These are phyloP conservation scores for Bathelium albidoporum DNA, from an alignment of 495 filamentous ascomycete genomes.

Conservation along the genomic window DNA sequence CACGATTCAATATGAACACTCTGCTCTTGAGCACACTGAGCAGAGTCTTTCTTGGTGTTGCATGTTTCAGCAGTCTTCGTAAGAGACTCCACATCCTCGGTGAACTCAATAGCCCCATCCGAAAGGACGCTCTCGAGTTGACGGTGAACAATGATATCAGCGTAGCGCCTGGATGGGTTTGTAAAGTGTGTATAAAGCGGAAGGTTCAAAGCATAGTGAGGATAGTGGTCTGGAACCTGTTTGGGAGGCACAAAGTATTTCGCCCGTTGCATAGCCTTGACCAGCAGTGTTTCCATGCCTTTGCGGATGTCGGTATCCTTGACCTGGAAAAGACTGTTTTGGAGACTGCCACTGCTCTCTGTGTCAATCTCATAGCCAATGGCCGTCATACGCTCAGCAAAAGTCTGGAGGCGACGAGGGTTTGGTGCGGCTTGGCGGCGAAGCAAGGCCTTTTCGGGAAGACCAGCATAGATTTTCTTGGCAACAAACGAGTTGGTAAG, in stretches of 20 bases:
- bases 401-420: conserved; percentile 74
- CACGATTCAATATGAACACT: conserved; percentile 98
- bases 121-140: conserved; percentile 85
- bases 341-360: conserved; percentile 77
- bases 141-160: conserved; percentile 89
- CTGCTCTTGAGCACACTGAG: conserved; percentile 94
- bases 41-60: conserved; percentile 98
- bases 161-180: conserved; percentile 87
- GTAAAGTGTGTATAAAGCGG: conserved; percentile 97
- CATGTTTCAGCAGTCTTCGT: conserved; percentile 90
- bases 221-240: conserved; percentile 57
- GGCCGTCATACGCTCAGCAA: conserved; percentile 85
- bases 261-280: conserved; percentile 90
- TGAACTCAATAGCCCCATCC: conserved; percentile 71
- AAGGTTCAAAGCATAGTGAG: conserved; percentile 85
- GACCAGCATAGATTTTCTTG: conserved; percentile 62
- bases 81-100: conserved; percentile 76
- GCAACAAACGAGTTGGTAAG: conserved; percentile 85
- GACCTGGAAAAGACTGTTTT: conserved; percentile 86
- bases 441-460: conserved; percentile 88
- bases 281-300: conserved; percentile 91
- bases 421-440: conserved; percentile 80
- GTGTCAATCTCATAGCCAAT: conserved; percentile 83
- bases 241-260: conserved; percentile 85
- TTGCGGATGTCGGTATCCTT: conserved; percentile 80